Conservation (phyloP, 2,329 filamentous ascomycete species). For the Aphanoascus verrucosus region DNA sequence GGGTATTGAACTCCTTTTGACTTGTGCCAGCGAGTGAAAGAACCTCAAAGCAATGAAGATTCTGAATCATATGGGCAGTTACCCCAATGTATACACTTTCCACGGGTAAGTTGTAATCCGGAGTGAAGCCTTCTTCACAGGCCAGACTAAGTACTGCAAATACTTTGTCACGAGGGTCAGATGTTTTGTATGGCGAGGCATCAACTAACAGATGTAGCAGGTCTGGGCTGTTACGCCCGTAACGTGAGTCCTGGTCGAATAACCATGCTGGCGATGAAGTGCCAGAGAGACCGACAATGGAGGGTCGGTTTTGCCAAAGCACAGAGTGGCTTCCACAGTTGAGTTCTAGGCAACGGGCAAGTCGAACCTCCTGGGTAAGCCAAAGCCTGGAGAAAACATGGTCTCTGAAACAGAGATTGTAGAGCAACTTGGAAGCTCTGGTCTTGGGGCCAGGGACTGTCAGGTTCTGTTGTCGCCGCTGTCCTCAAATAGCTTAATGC, state of each 20-base stretch:
- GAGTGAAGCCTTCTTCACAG: not conserved
- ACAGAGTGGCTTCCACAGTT: not conserved
- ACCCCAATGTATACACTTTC: not conserved
- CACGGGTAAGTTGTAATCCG: not conserved
- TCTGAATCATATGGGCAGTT: not conserved
- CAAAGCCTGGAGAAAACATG: not conserved
- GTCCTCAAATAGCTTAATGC: not conserved
- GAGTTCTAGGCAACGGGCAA: not conserved
- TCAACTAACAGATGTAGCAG: not conserved
- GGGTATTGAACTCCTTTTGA: constrained; percentile 1
- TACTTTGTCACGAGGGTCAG: constrained; percentile 15
- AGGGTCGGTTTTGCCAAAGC: not conserved
- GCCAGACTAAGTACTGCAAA: constrained; percentile 13
- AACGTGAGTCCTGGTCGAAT: no score
- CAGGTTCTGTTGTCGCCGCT: no score
- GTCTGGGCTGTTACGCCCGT: no score
- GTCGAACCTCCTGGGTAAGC: not conserved
- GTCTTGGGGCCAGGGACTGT: no score
- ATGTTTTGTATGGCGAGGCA: not conserved
- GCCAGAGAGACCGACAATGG: not conserved
- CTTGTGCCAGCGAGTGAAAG: not conserved
- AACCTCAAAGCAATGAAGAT: not conserved
- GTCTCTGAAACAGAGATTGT: not conserved
- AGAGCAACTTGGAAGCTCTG: not conserved
- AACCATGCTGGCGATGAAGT: no score